Percentiles rank a stretch among this genome's conserved stretches.
Conservation (phyloP, 768 basidiomycete genomes). For the Dioszegia hungarica region DNA sequence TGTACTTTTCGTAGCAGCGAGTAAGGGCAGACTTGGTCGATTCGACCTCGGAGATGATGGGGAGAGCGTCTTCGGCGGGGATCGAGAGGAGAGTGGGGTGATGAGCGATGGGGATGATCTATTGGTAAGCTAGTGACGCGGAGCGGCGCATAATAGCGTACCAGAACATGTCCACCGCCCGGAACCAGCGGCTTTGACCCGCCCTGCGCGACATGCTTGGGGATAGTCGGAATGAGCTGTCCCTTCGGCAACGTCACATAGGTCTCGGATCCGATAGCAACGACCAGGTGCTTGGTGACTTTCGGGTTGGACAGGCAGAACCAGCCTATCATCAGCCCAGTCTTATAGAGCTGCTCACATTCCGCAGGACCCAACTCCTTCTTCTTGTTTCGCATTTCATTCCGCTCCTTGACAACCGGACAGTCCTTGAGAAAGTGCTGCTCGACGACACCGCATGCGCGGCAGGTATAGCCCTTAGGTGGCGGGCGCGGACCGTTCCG, state of each 20-base stretch:
- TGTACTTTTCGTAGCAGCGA: conserved; percentile 66
- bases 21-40: conserved; percentile 73
- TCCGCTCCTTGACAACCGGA: conserved; percentile 57
- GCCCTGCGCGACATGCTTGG: conserved; percentile 47
- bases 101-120: conserved; percentile 64
- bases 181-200: conserved; percentile 58
- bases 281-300: conserved; percentile 91
- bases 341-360: conserved; percentile 55
- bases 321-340: conserved; percentile 61
- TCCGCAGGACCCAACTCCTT: conserved; percentile 59
- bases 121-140: conserved; percentile 1
- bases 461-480: conserved; percentile 64
- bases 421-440: conserved; percentile 85
- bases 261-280: conserved; percentile 85
- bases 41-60: conserved; percentile 76
- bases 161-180: conserved; percentile 91
- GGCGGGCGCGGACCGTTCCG: conserved; percentile 15
- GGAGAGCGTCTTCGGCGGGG: conserved; percentile 66
- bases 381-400: conserved; percentile 50
- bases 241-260: conserved; percentile 97
- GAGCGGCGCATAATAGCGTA: conserved; percentile 53
- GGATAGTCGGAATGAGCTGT: conserved; percentile 72
- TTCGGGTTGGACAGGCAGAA: conserved; percentile 95
- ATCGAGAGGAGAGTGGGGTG: conserved; percentile 81
- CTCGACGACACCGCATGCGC: conserved; percentile 76